These are phyloP conservation scores for Aspergillus sclerotiicarbonarius DNA, from an alignment of 495 filamentous ascomycete genomes.

Conservation along the genomic window DNA sequence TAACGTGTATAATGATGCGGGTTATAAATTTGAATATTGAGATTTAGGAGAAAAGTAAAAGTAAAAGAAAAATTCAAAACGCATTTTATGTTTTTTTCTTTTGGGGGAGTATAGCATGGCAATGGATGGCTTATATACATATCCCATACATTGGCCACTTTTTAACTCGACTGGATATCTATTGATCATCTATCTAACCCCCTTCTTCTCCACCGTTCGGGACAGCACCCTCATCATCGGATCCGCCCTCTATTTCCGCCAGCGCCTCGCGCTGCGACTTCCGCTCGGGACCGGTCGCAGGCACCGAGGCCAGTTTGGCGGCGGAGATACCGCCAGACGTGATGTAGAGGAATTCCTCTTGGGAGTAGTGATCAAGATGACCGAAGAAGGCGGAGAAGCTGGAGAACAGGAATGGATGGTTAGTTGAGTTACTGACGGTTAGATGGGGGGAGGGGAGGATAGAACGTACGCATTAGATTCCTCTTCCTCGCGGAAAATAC, in stretches of 20 bases:
- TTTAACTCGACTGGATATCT: too few relatives aligned
- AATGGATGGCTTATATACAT: too few relatives aligned
- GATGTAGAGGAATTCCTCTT: constrained; percentile 73
- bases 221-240: constrained; percentile 27
- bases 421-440: constrained; percentile 7
- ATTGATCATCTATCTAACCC: neutral
- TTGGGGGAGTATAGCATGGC: too few relatives aligned
- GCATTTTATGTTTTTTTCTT: too few relatives aligned
- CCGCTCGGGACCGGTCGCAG: constrained; percentile 2
- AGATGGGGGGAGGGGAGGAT: neutral
- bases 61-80: too few relatives aligned
- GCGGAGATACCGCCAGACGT: constrained; percentile 62
- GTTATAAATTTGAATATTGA: too few relatives aligned
- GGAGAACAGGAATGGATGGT: constrained; percentile 1
- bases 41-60: too few relatives aligned
- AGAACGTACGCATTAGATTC: constrained; percentile 65
- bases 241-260: constrained; percentile 32
- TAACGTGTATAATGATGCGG: too few relatives aligned
- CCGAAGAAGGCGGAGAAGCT: constrained; percentile 82
- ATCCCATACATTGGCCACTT: too few relatives aligned
- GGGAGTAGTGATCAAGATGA: constrained; percentile 74
- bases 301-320: constrained; percentile 31
- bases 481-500: constrained; percentile 88
- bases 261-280: constrained; percentile 31
- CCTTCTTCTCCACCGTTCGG: constrained; percentile 16